Evolutionary conservation across 306 rosid species (phyloP).

Genomic region (Arachis hypogaea): DNA sequence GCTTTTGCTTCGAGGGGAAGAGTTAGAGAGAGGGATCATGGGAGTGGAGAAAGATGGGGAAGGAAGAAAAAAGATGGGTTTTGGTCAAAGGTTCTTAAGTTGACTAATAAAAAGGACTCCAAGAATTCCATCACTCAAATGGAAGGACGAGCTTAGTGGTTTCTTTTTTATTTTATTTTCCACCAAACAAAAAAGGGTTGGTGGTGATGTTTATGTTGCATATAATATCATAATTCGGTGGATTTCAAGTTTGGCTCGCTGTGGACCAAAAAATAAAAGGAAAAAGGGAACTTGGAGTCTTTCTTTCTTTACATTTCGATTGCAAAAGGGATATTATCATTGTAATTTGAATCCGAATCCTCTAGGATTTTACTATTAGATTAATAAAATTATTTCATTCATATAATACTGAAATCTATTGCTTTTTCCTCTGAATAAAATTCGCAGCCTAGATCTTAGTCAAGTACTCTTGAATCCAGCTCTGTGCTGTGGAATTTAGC

Average conservation of each 20-base stretch:
- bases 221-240: slow-evolving; percentile 21
- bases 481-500: background rate
- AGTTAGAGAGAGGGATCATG: slow-evolving; percentile 34
- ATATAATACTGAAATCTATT: no score
- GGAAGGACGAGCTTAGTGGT: background rate
- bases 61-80: slow-evolving; percentile 65
- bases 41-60: slow-evolving; percentile 21
- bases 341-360: no score
- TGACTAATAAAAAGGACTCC: slow-evolving; percentile 41
- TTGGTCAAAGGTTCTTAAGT: slow-evolving; percentile 66
- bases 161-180: background rate
- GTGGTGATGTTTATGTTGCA: background rate
- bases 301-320: background rate
- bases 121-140: slow-evolving; percentile 31
- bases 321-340: no score
- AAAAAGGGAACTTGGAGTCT: background rate
- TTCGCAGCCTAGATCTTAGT: no score
- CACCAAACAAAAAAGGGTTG: no score
- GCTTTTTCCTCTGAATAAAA: no score
- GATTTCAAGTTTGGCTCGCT: background rate
- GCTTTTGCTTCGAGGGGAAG: slow-evolving; percentile 44
- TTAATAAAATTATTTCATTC: no score
- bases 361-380: no score
- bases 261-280: no score
- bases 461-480: no score